Evolutionary conservation across 768 basidiomycete species (phyloP).

Genomic region (Trametes gibbosa): DNA sequence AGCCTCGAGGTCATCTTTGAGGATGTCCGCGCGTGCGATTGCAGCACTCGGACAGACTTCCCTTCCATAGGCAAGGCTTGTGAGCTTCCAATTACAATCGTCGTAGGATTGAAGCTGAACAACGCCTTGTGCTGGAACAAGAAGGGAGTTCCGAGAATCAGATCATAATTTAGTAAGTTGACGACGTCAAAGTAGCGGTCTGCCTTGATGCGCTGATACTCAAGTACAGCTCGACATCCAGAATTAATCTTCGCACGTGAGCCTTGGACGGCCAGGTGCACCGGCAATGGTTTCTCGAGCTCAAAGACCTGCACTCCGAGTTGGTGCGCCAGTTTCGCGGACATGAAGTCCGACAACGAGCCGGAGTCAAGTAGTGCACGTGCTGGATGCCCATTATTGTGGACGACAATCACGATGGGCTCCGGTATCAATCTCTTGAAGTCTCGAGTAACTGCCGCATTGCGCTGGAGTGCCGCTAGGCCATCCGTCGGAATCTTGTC

Average conservation of each 20-base stretch:
- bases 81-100: neutral
- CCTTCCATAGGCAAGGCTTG: neutral
- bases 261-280: constrained; percentile 32
- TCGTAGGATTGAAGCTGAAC: constrained; percentile 15
- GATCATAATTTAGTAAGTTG: constrained; percentile 15
- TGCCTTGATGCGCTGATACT: constrained; percentile 1
- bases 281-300: constrained; percentile 25
- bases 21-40: neutral
- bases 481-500: too few species aligned
- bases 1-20: neutral
- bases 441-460: neutral
- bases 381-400: constrained; percentile 21
- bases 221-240: constrained; percentile 8
- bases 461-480: constrained; percentile 6
- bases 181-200: constrained; percentile 4
- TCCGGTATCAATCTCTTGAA: constrained; percentile 11
- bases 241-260: constrained; percentile 26
- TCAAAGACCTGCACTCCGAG: constrained; percentile 6
- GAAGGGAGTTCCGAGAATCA: constrained; percentile 30
- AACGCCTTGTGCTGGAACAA: constrained; percentile 10
- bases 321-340: constrained; percentile 28
- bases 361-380: constrained; percentile 26
- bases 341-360: constrained; percentile 33
- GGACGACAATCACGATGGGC: constrained; percentile 6
- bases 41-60: neutral